Evolutionary conservation across 305 asterid species (phyloP), one percentile per base, ranked within the genome.

Genomic region (Fraxinus ornus): DNA sequence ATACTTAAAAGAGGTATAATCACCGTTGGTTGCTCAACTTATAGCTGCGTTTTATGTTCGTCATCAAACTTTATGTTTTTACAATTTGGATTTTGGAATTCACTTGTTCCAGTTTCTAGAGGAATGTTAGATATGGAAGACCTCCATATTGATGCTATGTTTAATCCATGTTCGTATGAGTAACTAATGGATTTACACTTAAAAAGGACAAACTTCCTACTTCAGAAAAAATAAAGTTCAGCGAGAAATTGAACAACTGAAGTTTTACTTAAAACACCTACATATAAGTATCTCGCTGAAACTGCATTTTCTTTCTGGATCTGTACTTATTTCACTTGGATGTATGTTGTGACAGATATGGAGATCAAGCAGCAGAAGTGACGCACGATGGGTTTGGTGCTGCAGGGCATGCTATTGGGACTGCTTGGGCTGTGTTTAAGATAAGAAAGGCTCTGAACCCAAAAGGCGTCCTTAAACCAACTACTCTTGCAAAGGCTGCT

Each of bases 381-480:
- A 94, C 98, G 0, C 88, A 86, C 4, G 86, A 84, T 0, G 97
- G 98, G 66, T 71, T 95, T 0, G 97, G 88, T 6, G 99, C 99
- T 1, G 99, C 97, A 26, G 99, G 97, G 82, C 93, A 95, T 81
- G 97, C 97, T 3, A 79, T 94, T 3, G 99, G 98, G 71, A 92
- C 95, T 0, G 98, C 98, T 0, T 95, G 98, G 98, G 92, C 95
- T 1, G 98, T 95, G 77, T 94, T 95, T 75, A 95, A 95, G 89
- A 88, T 92, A 66, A 84, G 98, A n/a, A 90, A 91, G 81, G 97
- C 97, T 78, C 85, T 95, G 24, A 95, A 91, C 76, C 98, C 97
- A 0, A 95, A 92, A 84, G 81, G 92, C 57, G 89, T 84, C 7
- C 8, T 94, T 0, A 95, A 92, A 78, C 94, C 97, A 37, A 76